Base-by-base conservation (phyloP, 208 protist species). In the Wallacemonas sp. region DNA sequence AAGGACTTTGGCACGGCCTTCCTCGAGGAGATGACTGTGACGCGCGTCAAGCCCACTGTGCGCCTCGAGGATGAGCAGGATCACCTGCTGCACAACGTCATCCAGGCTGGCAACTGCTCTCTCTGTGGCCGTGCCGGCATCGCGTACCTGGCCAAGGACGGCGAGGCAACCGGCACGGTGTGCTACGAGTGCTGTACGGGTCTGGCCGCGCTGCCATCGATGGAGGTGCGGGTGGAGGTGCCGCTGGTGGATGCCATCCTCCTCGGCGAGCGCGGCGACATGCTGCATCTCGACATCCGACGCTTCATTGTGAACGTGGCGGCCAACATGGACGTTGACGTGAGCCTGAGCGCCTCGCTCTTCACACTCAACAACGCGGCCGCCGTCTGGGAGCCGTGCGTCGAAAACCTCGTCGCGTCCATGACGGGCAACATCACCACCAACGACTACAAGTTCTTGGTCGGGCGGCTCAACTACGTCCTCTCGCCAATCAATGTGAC, bases 171-270 rank as follows among this genome's bases (percentile, higher is more conserved):
- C n/a, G 89, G 89, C 9, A 70, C 75, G 5, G 66, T 92, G 26
- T 95, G 89, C 72, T 91, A 89, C 78, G 74, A 72, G 43, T 95
- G 89, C 67, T 92, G 85, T 72, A 95, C 85, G 6, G 89, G 89
- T n/a, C 61, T 71, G 34, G 72, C 66, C 9, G 46, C 64, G n/a
- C 33, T 92, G 30, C 81, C 87, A 12, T 68, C 80, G 58, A 86
- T 80, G 17, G 79, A 90, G 47, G 66, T 92, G 21, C 76, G 80
- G 1, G 70, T 90, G 27, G 78, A 91, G 52, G 65, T 95, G 39
- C 75, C 82, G 38, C 46, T 81, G 36, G 68, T 93, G n/a, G 85
- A 95, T 68, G 46, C 72, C 19, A 19, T 95, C 11, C 30, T 95
- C 0, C 14, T 93, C 19, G 76, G 81, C 21, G 70, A 80, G 36